Percentiles rank a stretch among this genome's conserved stretches.
Conservation (phyloP, 2,329 filamentous ascomycete species). For the Iodosphaeria phyllophila region DNA sequence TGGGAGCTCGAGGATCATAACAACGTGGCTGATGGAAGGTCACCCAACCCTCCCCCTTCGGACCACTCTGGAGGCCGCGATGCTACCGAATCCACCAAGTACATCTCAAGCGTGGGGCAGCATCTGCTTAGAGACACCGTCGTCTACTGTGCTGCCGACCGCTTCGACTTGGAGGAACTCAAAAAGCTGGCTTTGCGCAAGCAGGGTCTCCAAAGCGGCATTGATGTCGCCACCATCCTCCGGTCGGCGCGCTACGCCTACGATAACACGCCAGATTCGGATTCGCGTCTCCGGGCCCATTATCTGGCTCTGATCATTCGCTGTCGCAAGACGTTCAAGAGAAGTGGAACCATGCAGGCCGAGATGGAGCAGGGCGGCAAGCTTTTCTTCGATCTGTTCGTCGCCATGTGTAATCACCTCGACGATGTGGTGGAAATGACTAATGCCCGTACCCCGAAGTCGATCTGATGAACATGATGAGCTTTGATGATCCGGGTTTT, state of each 20-base stretch:
- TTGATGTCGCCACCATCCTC: constrained; percentile 81
- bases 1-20: constrained; percentile 70
- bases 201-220: constrained; percentile 82
- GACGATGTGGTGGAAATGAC: constrained; percentile 84
- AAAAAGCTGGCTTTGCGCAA: constrained; percentile 84
- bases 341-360: constrained; percentile 95
- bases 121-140: constrained; percentile 79
- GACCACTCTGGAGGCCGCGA: constrained; percentile 16
- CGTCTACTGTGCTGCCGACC: constrained; percentile 83
- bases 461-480: constrained; percentile 34
- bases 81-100: constrained; percentile 57
- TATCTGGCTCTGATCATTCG: constrained; percentile 95
- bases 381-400: constrained; percentile 96
- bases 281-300: constrained; percentile 85
- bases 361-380: constrained; percentile 93
- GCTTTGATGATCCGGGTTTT: too few relatives aligned
- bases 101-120: constrained; percentile 54
- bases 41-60: constrained; percentile 30
- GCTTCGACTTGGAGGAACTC: constrained; percentile 80
- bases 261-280: constrained; percentile 81
- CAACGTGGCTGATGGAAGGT: constrained; percentile 17
- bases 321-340: constrained; percentile 94
- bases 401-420: constrained; percentile 95
- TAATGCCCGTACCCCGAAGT: constrained; percentile 42
- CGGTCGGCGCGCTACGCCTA: constrained; percentile 90